Base-by-base conservation (phyloP, 139 green algal genomes). In the Chlamydomonas sp. region DNA sequence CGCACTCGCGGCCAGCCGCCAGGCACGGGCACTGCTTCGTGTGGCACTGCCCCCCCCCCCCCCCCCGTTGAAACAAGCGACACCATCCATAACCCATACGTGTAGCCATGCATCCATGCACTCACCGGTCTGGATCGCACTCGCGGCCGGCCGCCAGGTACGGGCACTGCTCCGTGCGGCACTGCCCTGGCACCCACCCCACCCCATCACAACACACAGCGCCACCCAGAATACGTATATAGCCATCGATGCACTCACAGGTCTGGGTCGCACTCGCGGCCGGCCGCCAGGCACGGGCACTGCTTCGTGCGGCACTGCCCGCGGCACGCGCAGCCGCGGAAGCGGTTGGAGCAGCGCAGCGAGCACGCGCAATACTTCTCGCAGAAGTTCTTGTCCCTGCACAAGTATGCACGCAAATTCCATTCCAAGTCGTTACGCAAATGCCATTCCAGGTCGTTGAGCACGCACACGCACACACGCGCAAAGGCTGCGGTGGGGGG, bases 111-210 rank as follows among this genome's bases (percentile, higher is more conserved):
- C n/a, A n/a, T n/a, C n/a, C n/a, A n/a, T n/a, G 75, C 20, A 20
- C 16, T 54, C 90, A 96, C 10, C 96, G 62, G 64, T 96, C 87
- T 5, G 91, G 90, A 71, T 96, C 91, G 72, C 90, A 96, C 78
- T 97, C 90, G 3, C 85, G 65, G 10, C 78, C 78, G 6, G 91
- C 90, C 5, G 85, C 85, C 31, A 86, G 54, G 76, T 91, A 96
- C 54, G 91, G 83, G 78, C 91, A 96, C 34, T 29, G 16, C 54
- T 79, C 71, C 31, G 34, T 83, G 48, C 66, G 65, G 70, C 79
- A 85, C 24, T 66, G 36, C 1, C 39, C 50, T 29, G 43, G 43
- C n/a, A n/a, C n/a, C n/a, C n/a, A n/a, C n/a, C n/a, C n/a, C n/a
- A n/a, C n/a, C n/a, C n/a, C n/a, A n/a, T n/a, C n/a, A n/a, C n/a